These are phyloP conservation scores for Rhododendron molle DNA, from an alignment of 148 eudicot species.

Conservation along the genomic window DNA sequence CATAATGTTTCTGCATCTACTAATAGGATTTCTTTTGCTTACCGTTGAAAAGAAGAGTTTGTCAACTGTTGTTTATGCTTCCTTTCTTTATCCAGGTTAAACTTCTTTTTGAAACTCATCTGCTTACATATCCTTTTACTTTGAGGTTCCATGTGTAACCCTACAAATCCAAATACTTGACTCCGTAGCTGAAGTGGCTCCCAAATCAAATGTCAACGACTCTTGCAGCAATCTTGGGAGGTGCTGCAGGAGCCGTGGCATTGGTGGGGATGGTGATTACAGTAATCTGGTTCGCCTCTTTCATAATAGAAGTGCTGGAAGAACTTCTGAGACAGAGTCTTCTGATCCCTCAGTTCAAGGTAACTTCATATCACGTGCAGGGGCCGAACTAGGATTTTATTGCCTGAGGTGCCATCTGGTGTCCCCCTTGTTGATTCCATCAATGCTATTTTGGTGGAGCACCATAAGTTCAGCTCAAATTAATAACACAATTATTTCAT, in stretches of 20 bases:
- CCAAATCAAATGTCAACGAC: constrained; percentile 73
- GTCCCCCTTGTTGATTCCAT: background rate
- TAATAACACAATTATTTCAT: background rate
- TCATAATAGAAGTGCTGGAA: constrained; percentile 43
- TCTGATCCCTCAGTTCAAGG: constrained; percentile 89
- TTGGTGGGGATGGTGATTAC: constrained; percentile 50
- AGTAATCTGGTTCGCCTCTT: constrained; percentile 55
- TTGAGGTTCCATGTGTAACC: constrained; percentile 49
- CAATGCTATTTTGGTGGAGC: background rate
- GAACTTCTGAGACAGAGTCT: constrained; percentile 90
- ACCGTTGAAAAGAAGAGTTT: background rate
- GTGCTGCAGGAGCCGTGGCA: constrained; percentile 98
- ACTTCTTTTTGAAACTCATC: background rate
- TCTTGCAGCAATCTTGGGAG: constrained; percentile 91
- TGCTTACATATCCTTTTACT: background rate
- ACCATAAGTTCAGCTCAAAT: background rate
- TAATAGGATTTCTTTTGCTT: background rate
- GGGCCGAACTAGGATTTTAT: background rate
- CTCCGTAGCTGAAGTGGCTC: constrained; percentile 45
- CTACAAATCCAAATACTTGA: constrained; percentile 11
- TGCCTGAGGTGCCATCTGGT: background rate
- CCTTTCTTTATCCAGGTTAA: constrained; percentile 7
- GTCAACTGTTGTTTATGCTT: background rate
- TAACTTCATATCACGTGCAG: constrained; percentile 18
- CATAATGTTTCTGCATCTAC: background rate